A percentile compares a stretch with the other conserved stretches of the same genome.
Evolutionary conservation across 2,329 filamentous ascomycete genomes (phyloP).

Genomic region (Venturia effusa): DNA sequence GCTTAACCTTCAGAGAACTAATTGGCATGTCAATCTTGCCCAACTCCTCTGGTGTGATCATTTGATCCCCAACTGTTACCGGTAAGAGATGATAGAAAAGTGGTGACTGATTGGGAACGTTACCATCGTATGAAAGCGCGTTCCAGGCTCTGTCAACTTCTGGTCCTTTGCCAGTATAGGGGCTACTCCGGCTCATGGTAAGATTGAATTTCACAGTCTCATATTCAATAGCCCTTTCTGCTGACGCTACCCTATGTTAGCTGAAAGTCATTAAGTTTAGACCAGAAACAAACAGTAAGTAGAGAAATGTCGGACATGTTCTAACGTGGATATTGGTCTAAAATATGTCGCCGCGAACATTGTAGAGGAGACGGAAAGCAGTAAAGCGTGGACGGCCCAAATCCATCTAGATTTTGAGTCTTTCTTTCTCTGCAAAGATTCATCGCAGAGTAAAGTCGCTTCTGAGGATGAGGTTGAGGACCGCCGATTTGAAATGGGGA

Average conservation of each 20-base stretch:
- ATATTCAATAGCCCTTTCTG: slow-evolving; percentile 6
- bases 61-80: slow-evolving; percentile 48
- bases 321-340: slow-evolving; percentile 4
- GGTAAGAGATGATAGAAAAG: too few species aligned
- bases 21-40: slow-evolving; percentile 41
- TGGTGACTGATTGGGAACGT: slow-evolving; percentile 16
- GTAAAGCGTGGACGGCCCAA: slow-evolving; percentile 8
- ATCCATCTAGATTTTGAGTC: not conserved
- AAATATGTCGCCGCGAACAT: slow-evolving; percentile 7
- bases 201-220: slow-evolving; percentile 9
- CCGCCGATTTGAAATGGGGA: not conserved
- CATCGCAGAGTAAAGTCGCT: not conserved
- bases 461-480: not conserved
- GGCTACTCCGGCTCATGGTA: not conserved
- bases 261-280: not conserved
- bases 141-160: slow-evolving; percentile 9
- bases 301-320: slow-evolving; percentile 7
- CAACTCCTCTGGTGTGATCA: slow-evolving; percentile 46
- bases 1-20: slow-evolving; percentile 43
- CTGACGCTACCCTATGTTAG: slow-evolving; percentile 2
- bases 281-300: slow-evolving; percentile 3
- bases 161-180: slow-evolving; percentile 8
- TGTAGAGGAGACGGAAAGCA: slow-evolving; percentile 7
- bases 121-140: slow-evolving; percentile 10
- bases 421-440: not conserved